A percentile compares a stretch with the other conserved stretches of the same genome.
phyloP scores from a whole-genome alignment of 805 yeast genomes.

The Kodamaea neixiangensis region DNA sequence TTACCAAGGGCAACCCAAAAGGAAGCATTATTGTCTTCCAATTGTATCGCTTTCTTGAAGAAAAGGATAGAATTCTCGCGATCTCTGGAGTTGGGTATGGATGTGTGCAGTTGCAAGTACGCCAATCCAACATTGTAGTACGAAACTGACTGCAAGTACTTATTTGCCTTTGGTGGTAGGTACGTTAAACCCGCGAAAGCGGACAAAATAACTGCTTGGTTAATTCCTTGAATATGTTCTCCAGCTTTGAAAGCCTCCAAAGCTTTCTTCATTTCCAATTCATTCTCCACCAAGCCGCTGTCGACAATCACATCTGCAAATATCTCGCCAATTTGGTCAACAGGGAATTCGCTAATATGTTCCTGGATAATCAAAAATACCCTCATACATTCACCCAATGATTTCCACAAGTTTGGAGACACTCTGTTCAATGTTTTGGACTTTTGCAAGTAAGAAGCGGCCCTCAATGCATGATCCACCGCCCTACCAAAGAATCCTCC shows the following conservation, averaged over 20 bases:
- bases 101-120: slow-evolving; percentile 47
- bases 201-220: slow-evolving; percentile 45
- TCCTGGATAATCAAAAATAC: slow-evolving; percentile 59
- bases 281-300: neutral
- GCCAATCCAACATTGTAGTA: slow-evolving; percentile 74
- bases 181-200: slow-evolving; percentile 45
- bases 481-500: slow-evolving; percentile 74
- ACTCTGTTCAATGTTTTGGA: slow-evolving; percentile 37
- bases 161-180: slow-evolving; percentile 40
- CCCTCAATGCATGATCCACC: slow-evolving; percentile 44
- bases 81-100: slow-evolving; percentile 18
- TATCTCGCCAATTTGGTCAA: slow-evolving; percentile 17
- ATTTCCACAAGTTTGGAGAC: slow-evolving; percentile 67
- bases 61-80: slow-evolving; percentile 56
- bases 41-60: slow-evolving; percentile 66
- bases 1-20: slow-evolving; percentile 87
- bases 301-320: slow-evolving; percentile 20
- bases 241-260: neutral
- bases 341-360: slow-evolving; percentile 51
- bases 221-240: slow-evolving; percentile 31
- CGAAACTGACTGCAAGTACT: slow-evolving; percentile 53
- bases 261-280: slow-evolving; percentile 1
- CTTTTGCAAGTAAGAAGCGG: slow-evolving; percentile 44
- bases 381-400: slow-evolving; percentile 57
- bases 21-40: slow-evolving; percentile 68